Evolutionary conservation across 805 yeast species (phyloP), one percentile per base, ranked within the genome.

Genomic region (Maudiozyma barnettii): DNA sequence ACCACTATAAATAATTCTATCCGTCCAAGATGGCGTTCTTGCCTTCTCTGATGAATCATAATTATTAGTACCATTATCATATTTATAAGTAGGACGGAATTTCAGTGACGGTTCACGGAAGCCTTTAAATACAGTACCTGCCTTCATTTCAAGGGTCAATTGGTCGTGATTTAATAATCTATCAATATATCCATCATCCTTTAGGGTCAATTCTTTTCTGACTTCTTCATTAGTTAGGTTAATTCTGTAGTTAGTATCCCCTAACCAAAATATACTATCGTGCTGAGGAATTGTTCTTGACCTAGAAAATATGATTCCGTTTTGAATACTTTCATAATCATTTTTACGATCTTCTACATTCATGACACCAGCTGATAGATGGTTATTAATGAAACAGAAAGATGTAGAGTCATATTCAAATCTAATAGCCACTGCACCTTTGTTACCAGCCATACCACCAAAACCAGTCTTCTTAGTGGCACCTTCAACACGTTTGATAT

Each of bases 1-100:
- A 36, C 95, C 88, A 49, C 74, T 72, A 57, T 74, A 82, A 43
- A 91, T 68, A 47, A 87, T 82, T 58, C 99, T 72, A 64, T 91
- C 99, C 0, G 98, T 91, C 97, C 98, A 91, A 0, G 96, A 84
- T 1, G 99, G 99, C 4, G 86, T 81, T 56, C 99, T 75, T 52
- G 83, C 91, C 62, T 91, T 91, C 55, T 91, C 99, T 10, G 95
- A 83, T 1, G 95, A 74, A 63, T 91, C 98, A 61, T 90, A 93
- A 18, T 64, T 69, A 43, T 77, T 74, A 0, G 95, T 82, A 3
- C 91, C 93, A 51, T 84, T 82, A 62, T 91, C 96, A 65, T 79
- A 91, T 61, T 91, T 91, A 68, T 91, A 91, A 0, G 99, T 93
- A 9, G 98, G 99, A 36, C 77, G 73, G 61, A 93, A 91, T 40